phyloP scores from a whole-genome alignment of 2,329 filamentous ascomycete genomes.

The Mycosphaerella arachidis region DNA sequence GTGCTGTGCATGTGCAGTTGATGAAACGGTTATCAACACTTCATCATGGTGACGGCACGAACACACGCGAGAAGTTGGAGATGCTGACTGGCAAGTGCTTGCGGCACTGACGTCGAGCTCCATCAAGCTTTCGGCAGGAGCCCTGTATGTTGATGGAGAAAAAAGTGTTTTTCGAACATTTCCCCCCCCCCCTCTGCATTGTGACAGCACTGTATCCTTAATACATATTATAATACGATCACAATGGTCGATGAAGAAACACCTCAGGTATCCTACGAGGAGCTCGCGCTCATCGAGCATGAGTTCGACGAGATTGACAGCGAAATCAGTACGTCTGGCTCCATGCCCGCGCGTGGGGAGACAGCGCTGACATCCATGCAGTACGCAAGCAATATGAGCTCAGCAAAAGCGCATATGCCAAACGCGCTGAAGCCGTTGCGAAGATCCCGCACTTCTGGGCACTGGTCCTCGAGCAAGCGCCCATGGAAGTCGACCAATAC shows the following conservation, averaged over 20 bases:
- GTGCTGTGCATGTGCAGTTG: not conserved
- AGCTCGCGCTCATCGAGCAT: slow-evolving; percentile 73
- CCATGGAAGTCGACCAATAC: slow-evolving; percentile 80
- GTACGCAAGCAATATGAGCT: slow-evolving; percentile 56
- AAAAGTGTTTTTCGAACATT: not conserved
- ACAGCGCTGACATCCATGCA: slow-evolving; percentile 12
- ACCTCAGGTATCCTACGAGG: slow-evolving; percentile 60
- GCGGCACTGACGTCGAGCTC: not conserved
- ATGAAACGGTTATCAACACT: too few relatives aligned
- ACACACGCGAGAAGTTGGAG: not conserved
- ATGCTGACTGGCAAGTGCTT: not conserved
- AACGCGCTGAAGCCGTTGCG: slow-evolving; percentile 65
- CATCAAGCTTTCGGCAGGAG: not conserved
- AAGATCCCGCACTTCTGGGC: slow-evolving; percentile 89
- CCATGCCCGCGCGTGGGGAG: not conserved
- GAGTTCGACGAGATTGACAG: slow-evolving; percentile 80
- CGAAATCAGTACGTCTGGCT: slow-evolving; percentile 65
- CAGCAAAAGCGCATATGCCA: slow-evolving; percentile 67
- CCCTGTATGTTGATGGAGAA: not conserved
- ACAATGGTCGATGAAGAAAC: slow-evolving; percentile 18
- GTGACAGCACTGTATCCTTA: not conserved
- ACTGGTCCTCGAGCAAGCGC: slow-evolving; percentile 84
- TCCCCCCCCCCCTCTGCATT: too few relatives aligned
- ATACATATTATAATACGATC: not conserved
- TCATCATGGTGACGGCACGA: not conserved